These are phyloP conservation scores for Thuja plicata DNA, from an alignment of 83 land plant genomes.

Conservation along the genomic window DNA sequence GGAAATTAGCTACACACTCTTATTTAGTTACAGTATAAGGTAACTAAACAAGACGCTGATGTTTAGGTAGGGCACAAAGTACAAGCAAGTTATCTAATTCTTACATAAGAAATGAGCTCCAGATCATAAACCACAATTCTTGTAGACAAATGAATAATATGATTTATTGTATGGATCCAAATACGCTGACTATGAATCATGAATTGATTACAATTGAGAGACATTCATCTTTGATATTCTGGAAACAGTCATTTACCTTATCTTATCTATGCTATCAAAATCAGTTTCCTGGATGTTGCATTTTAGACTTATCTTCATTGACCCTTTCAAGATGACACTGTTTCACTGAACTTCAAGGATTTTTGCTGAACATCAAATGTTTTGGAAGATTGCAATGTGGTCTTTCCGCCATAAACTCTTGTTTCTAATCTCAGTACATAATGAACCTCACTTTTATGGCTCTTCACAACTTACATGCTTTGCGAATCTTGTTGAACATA, in stretches of 20 bases:
- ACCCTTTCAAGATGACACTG: background rate
- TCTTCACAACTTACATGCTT: background rate
- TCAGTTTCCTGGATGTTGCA: background rate
- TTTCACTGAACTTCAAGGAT: background rate
- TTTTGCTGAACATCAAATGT: background rate
- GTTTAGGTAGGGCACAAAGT: background rate
- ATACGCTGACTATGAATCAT: background rate
- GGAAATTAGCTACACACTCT: background rate
- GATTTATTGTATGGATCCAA: background rate
- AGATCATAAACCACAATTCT: background rate
- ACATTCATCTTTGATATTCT: background rate
- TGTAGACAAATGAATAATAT: background rate
- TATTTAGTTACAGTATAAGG: background rate
- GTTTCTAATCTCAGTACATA: background rate
- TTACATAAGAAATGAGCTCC: background rate
- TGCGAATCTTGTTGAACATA: background rate
- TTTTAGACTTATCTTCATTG: background rate
- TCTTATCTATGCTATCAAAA: background rate
- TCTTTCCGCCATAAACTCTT: background rate
- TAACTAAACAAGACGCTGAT: background rate
- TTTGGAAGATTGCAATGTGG: background rate
- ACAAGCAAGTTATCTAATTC: background rate
- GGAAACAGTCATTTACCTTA: background rate
- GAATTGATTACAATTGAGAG: background rate
- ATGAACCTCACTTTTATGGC: background rate